Base-by-base conservation (phyloP, 2,329 filamentous ascomycete genomes). In the Alternaria viburni region DNA sequence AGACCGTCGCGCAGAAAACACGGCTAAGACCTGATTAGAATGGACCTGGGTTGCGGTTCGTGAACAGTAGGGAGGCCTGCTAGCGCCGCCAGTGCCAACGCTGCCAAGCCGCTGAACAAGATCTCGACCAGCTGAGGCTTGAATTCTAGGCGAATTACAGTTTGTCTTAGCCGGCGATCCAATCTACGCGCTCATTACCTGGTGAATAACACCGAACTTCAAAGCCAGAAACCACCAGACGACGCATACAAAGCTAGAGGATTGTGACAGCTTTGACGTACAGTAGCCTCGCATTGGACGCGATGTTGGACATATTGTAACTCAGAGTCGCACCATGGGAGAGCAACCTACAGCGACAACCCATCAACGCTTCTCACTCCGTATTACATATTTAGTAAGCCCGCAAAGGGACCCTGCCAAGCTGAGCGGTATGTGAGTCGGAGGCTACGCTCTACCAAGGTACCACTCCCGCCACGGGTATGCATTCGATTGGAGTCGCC, bases 41-140 rank as follows among this genome's bases (percentile, higher is more conserved):
- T 19, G 11, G 9, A 44, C 41, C n/a, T 19, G 15, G 12, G 10
- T 12, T 15, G 47, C n/a, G 26, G 28, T 30, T 30, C 32, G 4
- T n/a, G 8, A 9, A n/a, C 4, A 41, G 26, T 15, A 28, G 47
- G 25, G 47, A 30, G 15, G 47, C 6, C 17, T 30, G 26, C n/a
- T 50, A 51, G 49, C 49, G 17, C 13, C 13, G 19, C 49, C n/a
- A 52, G 28, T 52, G 49, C 49, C 49, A 52, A 52, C 21, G 28
- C 21, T 52, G 49, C 49, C 49, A 52, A 52, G 49, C 21, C 28
- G 28, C 3, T 36, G 49, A 52, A 36, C 28, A 52, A 52, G 49
- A 52, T 52, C 49, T 52, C 49, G 49, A 52, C 49, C 49, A 36
- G 19, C 49, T 51, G 49, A 51, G 30, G 49, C 49, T 51, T 51